These are phyloP conservation scores for Piloderma croceum DNA, from an alignment of 768 basidiomycete genomes.

Conservation along the genomic window DNA sequence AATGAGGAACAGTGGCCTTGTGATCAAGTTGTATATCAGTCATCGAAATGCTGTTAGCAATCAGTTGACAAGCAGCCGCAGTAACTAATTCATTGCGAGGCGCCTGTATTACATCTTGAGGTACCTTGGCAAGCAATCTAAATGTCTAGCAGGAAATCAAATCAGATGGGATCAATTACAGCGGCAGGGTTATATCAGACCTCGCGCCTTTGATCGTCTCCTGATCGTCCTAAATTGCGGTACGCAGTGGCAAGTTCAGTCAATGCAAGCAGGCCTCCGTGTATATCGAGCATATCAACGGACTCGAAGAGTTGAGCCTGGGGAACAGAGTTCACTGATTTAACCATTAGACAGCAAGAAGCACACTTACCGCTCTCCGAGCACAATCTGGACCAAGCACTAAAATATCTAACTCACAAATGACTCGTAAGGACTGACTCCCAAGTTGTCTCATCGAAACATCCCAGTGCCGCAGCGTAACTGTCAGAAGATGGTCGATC, in stretches of 20 bases:
- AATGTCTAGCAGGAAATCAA: constrained; percentile 50
- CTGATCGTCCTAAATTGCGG: constrained; percentile 18
- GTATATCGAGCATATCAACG: constrained; percentile 64
- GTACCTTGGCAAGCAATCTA: constrained; percentile 46
- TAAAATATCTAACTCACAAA: constrained; percentile 58
- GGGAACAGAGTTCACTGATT: neutral
- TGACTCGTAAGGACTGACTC: constrained; percentile 63
- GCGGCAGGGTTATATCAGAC: constrained; percentile 37
- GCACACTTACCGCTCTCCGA: constrained; percentile 46
- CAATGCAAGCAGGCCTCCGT: constrained; percentile 76
- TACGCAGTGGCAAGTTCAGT: constrained; percentile 67
- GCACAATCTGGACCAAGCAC: constrained; percentile 46
- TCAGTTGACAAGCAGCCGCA: constrained; percentile 64
- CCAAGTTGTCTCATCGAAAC: constrained; percentile 69
- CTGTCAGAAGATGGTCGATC: constrained; percentile 65
- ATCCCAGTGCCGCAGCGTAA: constrained; percentile 89
- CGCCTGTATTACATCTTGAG: constrained; percentile 54
- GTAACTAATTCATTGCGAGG: constrained; percentile 69
- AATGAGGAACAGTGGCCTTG: constrained; percentile 46
- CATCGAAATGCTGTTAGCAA: constrained; percentile 59
- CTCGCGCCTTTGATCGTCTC: too few species aligned
- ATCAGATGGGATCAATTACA: constrained; percentile 29
- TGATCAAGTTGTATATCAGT: constrained; percentile 42
- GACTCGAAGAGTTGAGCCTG: constrained; percentile 58
- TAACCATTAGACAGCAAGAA: neutral